Percentiles rank a stretch among this genome's conserved stretches.
These are phyloP conservation scores for Mortierella sp. DNA, from an alignment of 371 early-diverging fungal genomes.

Conservation along the genomic window DNA sequence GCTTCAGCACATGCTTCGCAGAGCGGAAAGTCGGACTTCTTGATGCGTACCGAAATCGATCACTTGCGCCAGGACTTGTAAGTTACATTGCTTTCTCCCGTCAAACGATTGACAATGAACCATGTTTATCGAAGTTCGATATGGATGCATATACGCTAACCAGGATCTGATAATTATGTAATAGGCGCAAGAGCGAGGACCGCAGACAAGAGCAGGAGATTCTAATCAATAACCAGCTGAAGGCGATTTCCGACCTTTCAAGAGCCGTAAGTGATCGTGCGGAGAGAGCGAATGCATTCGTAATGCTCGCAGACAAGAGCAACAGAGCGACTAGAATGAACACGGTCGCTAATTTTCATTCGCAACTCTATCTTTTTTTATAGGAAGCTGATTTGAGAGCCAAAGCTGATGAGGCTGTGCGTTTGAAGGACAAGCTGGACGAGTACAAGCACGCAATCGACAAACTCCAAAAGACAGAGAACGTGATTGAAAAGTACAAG, in stretches of 20 bases:
- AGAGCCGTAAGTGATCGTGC: conserved; percentile 37
- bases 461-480: conserved; percentile 91
- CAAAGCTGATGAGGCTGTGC: conserved; percentile 76
- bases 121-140: neutral
- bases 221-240: conserved; percentile 69
- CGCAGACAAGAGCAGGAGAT: conserved; percentile 81
- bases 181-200: conserved; percentile 83
- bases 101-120: no score
- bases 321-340: conserved; percentile 60
- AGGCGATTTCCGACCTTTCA: conserved; percentile 72
- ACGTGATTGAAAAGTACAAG: conserved; percentile 95
- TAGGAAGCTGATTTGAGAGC: conserved; percentile 69
- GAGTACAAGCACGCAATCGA: conserved; percentile 92
- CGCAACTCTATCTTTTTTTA: conserved; percentile 4
- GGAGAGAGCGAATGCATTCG: conserved; percentile 35
- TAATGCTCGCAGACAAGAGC: neutral
- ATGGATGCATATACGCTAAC: neutral
- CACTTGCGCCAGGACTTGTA: conserved; percentile 87
- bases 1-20: conserved; percentile 78
- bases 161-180: neutral
- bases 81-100: conserved; percentile 30
- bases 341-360: neutral
- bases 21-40: conserved; percentile 86
- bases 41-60: conserved; percentile 90
- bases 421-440: conserved; percentile 89